Evolutionary conservation across 83 land plant species (phyloP).

Genomic region (Picea abies): DNA sequence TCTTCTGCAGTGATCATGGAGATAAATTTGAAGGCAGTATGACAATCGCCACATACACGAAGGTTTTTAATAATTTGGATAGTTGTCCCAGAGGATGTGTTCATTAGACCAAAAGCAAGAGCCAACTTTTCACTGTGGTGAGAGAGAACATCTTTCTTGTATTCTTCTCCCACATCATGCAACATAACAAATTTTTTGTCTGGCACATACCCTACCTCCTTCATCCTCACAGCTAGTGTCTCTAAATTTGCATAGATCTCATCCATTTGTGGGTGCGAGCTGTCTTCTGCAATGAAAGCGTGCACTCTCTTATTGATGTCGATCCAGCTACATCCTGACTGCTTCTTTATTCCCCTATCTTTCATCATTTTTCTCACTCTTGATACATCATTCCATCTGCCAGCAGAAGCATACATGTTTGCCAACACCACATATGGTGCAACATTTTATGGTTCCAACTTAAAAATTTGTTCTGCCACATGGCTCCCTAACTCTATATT

Average conservation of each 20-base stretch:
- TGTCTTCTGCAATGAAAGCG: constrained; percentile 29
- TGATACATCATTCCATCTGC: constrained; percentile 32
- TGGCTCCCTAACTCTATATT: constrained; percentile 26
- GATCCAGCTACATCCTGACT: constrained; percentile 36
- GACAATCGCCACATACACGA: constrained; percentile 32
- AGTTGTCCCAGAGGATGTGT: background rate
- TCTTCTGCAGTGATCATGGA: constrained; percentile 12
- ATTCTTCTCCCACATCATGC: constrained; percentile 26
- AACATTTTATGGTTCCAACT: constrained; percentile 36
- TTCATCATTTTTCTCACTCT: constrained; percentile 26
- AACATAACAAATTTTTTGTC: constrained; percentile 26
- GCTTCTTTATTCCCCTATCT: constrained; percentile 23
- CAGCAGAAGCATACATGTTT: constrained; percentile 20
- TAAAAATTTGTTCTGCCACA: constrained; percentile 25
- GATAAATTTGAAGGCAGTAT: constrained; percentile 26
- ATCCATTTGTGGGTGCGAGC: background rate
- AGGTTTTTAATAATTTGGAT: constrained; percentile 29
- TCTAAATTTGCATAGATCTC: constrained; percentile 23
- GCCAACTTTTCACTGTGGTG: constrained; percentile 36
- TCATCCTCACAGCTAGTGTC: constrained; percentile 22
- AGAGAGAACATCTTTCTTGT: constrained; percentile 27
- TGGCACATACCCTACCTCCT: constrained; percentile 28
- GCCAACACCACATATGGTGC: constrained; percentile 29
- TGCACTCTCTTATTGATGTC: constrained; percentile 20
- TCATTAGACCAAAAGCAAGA: constrained; percentile 26